Evolutionary conservation across 2,329 filamentous ascomycete species (phyloP).

Genomic region (Blumeria graminis): DNA sequence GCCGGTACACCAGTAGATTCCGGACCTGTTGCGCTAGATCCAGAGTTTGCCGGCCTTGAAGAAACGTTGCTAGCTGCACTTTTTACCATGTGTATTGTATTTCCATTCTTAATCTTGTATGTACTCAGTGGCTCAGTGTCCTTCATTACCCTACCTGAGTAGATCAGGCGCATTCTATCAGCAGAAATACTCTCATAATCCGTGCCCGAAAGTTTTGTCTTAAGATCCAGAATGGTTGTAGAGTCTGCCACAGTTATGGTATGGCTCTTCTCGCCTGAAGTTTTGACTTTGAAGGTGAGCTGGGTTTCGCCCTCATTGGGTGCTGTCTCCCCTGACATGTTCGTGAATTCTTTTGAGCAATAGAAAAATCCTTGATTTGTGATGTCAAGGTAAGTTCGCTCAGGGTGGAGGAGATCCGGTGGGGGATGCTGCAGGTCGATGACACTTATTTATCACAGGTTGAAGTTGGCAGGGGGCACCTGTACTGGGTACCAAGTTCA

Average conservation of each 20-base stretch:
- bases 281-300: conserved; percentile 92
- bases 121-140: conserved; percentile 64
- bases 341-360: neutral
- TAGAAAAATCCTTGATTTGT: neutral
- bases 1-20: conserved; percentile 38
- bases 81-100: conserved; percentile 92
- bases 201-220: conserved; percentile 57
- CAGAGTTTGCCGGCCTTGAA: conserved; percentile 24
- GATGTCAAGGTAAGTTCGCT: neutral
- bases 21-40: conserved; percentile 19
- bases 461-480: too few relatives aligned
- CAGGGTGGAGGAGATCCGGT: neutral
- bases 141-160: conserved; percentile 91
- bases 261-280: conserved; percentile 73
- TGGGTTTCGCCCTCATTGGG: conserved; percentile 30
- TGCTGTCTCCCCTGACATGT: neutral
- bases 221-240: conserved; percentile 64
- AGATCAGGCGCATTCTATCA: conserved; percentile 84
- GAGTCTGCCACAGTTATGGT: conserved; percentile 55
- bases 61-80: conserved; percentile 49
- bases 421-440: neutral
- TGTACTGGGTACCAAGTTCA: too few relatives aligned
- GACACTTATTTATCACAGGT: too few relatives aligned
- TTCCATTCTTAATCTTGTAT: conserved; percentile 89
- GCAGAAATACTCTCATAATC: conserved; percentile 72